These are phyloP conservation scores for Wallacemonas sp. DNA, from an alignment of 208 protist species.

Conservation along the genomic window DNA sequence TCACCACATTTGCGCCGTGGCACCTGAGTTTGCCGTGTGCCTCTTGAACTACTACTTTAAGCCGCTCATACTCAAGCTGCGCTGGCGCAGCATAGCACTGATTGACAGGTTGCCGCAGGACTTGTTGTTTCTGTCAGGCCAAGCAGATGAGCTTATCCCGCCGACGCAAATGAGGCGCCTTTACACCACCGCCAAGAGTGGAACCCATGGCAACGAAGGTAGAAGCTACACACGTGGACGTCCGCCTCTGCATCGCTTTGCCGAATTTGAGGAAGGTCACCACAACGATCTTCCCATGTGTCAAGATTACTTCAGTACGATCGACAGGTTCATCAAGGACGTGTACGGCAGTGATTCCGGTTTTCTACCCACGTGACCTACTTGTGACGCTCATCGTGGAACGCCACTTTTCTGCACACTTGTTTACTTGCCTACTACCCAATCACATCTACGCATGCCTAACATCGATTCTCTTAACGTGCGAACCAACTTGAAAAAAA, in stretches of 20 bases:
- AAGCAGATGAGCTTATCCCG: constrained; percentile 87
- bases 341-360: neutral
- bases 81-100: constrained; percentile 61
- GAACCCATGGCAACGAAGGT: constrained; percentile 4
- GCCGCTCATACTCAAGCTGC: constrained; percentile 69
- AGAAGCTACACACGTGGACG: neutral
- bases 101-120: constrained; percentile 39
- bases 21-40: constrained; percentile 17
- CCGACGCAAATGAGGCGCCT: constrained; percentile 75
- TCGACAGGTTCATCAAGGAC: constrained; percentile 64
- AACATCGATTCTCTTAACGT: too few relatives aligned
- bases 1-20: neutral
- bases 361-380: too few relatives aligned
- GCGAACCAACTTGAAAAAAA: too few relatives aligned
- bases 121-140: constrained; percentile 83
- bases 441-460: too few relatives aligned
- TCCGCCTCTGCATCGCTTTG: constrained; percentile 40
- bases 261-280: constrained; percentile 62
- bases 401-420: too few relatives aligned
- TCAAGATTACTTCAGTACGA: constrained; percentile 54
- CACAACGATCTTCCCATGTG: constrained; percentile 71
- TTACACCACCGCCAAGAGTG: constrained; percentile 42
- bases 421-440: too few relatives aligned
- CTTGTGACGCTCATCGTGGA: too few relatives aligned
- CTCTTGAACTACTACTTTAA: constrained; percentile 77